A percentile compares a stretch with the other conserved stretches of the same genome.
phyloP scores from a whole-genome alignment of 257 asterid genomes.

The Nicotiana undulata region DNA sequence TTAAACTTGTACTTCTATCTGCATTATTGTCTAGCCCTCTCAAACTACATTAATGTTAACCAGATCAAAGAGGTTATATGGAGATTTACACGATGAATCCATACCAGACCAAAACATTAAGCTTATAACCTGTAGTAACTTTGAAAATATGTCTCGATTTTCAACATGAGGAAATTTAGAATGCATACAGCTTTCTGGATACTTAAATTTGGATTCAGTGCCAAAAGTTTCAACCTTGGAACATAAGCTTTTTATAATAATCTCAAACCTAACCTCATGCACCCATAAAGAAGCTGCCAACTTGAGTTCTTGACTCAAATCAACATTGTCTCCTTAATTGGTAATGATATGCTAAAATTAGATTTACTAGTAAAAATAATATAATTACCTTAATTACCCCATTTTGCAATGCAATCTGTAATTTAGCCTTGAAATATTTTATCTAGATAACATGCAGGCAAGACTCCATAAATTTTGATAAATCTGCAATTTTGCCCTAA shows the following conservation, averaged over 20 bases:
- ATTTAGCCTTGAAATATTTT: neutral
- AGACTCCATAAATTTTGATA: neutral
- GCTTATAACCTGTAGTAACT: neutral
- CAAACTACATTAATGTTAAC: neutral
- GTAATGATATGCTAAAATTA: neutral
- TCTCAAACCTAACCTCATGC: neutral
- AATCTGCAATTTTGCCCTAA: neutral
- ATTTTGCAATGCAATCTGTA: neutral
- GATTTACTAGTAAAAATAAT: neutral
- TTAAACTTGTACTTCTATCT: neutral
- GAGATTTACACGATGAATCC: neutral
- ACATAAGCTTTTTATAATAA: neutral
- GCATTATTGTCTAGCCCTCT: neutral
- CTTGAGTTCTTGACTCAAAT: neutral
- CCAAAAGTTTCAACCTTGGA: neutral
- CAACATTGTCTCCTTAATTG: neutral
- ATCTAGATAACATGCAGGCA: neutral
- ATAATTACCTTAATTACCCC: neutral
- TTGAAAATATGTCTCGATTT: neutral
- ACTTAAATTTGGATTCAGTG: neutral
- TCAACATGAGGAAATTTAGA: neutral
- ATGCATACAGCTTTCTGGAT: neutral
- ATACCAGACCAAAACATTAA: neutral
- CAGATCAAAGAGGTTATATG: neutral
- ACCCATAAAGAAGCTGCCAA: neutral